Conservation (phyloP, 371 early-diverging fungal species). For the Lichtheimia hyalospora region DNA sequence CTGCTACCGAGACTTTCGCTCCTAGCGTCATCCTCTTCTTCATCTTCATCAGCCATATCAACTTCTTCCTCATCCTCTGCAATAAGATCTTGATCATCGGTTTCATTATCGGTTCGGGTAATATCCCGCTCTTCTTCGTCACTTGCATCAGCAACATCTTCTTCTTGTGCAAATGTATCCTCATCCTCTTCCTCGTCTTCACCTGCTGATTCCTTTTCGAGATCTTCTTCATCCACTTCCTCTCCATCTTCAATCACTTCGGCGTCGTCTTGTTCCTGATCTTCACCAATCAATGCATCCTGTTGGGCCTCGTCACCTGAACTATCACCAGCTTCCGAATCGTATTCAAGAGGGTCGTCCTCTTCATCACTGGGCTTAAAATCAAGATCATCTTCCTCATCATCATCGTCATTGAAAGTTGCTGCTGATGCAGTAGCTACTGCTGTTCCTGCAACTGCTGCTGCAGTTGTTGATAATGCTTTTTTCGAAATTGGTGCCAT, state of each 20-base stretch:
- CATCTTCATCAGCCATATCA: constrained; percentile 12
- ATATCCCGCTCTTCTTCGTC: constrained; percentile 14
- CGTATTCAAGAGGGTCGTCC: constrained; percentile 44
- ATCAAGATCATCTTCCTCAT: constrained; percentile 31
- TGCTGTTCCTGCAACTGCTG: not conserved
- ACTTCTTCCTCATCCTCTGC: constrained; percentile 9
- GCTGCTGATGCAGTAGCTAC: constrained; percentile 2
- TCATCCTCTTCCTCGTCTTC: constrained; percentile 16
- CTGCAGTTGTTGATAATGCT: not conserved
- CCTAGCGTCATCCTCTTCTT: constrained; percentile 6
- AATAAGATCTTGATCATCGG: constrained; percentile 9
- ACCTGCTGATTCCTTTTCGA: constrained; percentile 1
- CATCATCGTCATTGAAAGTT: constrained; percentile 15
- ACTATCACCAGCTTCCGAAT: constrained; percentile 31
- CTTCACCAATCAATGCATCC: constrained; percentile 12
- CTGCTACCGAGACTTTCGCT: constrained; percentile 8
- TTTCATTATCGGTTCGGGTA: constrained; percentile 5
- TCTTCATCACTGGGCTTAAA: constrained; percentile 36
- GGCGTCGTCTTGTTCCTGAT: not conserved
- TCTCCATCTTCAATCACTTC: constrained; percentile 1
- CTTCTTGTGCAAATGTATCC: not conserved
- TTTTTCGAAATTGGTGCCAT: constrained; percentile 26
- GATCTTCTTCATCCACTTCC: not conserved
- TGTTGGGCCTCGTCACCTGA: constrained; percentile 22
- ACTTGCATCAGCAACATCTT: not conserved